Conservation (phyloP, 192 early-diverging fungal genomes). For the Coemansia sp. region DNA sequence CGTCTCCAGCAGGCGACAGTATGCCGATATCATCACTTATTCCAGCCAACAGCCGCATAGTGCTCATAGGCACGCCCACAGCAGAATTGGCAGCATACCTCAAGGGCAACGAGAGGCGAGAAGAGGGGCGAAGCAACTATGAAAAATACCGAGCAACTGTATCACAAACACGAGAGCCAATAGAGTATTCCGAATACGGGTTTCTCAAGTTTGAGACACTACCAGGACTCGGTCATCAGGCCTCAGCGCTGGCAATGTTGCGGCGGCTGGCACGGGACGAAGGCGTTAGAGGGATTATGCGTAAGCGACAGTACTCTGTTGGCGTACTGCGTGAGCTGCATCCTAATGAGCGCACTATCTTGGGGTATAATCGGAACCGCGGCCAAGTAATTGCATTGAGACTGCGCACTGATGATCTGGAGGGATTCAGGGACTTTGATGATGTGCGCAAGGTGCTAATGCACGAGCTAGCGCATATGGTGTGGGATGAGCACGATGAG, state of each 20-base stretch:
- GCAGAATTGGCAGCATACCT: conserved; percentile 20
- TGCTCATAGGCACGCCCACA: conserved; percentile 39
- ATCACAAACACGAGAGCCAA: conserved; percentile 1
- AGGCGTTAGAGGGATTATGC: conserved; percentile 47
- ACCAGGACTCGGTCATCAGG: conserved; percentile 10
- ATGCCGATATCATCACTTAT: conserved; percentile 2
- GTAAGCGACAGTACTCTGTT: conserved; percentile 33
- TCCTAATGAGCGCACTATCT: conserved; percentile 44
- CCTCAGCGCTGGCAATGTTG: conserved; percentile 27
- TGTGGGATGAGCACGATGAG: conserved; percentile 57
- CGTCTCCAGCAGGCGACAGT: not conserved
- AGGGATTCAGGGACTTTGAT: conserved; percentile 43
- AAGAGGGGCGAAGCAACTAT: conserved; percentile 28
- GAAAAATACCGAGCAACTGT: conserved; percentile 22
- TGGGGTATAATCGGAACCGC: conserved; percentile 55
- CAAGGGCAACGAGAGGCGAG: conserved; percentile 10
- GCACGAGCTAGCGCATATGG: conserved; percentile 60
- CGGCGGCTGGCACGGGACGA: conserved; percentile 35
- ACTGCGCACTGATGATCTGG: conserved; percentile 45
- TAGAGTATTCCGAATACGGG: conserved; percentile 13
- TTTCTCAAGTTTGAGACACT: conserved; percentile 27
- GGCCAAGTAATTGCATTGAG: conserved; percentile 49
- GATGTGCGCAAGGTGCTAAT: conserved; percentile 43
- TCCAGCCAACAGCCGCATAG: conserved; percentile 18
- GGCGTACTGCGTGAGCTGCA: conserved; percentile 46